Conservation (phyloP, 73 alveolate species). For the Paramecium sonneborni region DNA sequence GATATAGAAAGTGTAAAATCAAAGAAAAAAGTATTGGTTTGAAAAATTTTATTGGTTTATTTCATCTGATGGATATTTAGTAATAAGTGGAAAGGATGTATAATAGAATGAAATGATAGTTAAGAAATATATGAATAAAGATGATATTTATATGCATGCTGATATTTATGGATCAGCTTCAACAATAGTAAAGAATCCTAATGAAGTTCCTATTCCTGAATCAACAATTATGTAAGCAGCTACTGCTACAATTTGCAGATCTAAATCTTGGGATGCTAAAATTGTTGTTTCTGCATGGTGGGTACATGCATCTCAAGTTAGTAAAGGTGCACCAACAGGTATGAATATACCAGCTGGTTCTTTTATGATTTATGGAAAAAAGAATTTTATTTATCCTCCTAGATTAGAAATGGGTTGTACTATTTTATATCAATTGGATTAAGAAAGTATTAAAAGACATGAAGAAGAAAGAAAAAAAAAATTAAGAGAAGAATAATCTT, state of each 20-base stretch:
- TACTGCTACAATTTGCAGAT: constrained; percentile 75
- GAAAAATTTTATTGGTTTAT: constrained; percentile 94
- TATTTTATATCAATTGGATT: constrained; percentile 78
- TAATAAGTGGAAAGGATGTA: constrained; percentile 88
- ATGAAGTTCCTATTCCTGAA: constrained; percentile 73
- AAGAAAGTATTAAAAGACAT: constrained; percentile 81
- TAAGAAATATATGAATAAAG: constrained; percentile 76
- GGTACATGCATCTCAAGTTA: constrained; percentile 89
- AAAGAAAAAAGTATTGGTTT: constrained; percentile 87
- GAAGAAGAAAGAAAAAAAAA: constrained; percentile 76
- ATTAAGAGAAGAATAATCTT: constrained; percentile 58
- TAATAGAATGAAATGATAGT: constrained; percentile 85
- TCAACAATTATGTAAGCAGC: constrained; percentile 87
- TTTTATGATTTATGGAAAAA: constrained; percentile 92
- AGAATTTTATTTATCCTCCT: constrained; percentile 84
- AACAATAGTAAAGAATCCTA: constrained; percentile 83
- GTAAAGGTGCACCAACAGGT: constrained; percentile 88
- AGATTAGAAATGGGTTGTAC: constrained; percentile 89
- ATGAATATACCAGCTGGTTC: constrained; percentile 83
- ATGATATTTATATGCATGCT: constrained; percentile 88
- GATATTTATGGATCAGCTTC: constrained; percentile 94
- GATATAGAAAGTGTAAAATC: constrained; percentile 65
- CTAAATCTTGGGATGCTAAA: constrained; percentile 88
- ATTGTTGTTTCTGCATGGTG: constrained; percentile 86
- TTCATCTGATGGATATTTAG: constrained; percentile 83